Conservation (phyloP, 1,139 yeast species). For the Suhomyces choctaworum region DNA sequence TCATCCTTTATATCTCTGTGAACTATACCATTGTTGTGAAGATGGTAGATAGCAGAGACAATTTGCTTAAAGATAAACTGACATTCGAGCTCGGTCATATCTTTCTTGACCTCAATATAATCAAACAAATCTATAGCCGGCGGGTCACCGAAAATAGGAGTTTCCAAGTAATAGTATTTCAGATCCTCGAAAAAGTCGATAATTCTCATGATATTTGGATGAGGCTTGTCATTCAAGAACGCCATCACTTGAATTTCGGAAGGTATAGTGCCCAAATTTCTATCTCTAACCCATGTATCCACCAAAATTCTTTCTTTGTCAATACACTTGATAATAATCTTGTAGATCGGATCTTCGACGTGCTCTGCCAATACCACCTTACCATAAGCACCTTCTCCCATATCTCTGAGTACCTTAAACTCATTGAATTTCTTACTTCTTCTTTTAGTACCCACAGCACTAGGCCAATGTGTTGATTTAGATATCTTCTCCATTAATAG, state of each 20-base stretch:
- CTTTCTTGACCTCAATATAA: constrained; percentile 77
- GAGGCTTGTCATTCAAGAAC: constrained; percentile 69
- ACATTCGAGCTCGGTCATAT: constrained; percentile 77
- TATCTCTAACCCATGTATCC: constrained; percentile 95
- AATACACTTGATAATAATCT: constrained; percentile 81
- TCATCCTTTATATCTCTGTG: constrained; percentile 97
- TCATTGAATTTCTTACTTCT: constrained; percentile 70
- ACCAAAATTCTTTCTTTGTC: constrained; percentile 90
- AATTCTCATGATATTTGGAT: constrained; percentile 81
- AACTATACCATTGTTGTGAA: constrained; percentile 83
- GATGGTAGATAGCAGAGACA: constrained; percentile 72
- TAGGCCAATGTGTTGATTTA: constrained; percentile 52
- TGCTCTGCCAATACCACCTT: constrained; percentile 82
- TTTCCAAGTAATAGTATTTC: constrained; percentile 83
- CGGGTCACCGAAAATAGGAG: constrained; percentile 83
- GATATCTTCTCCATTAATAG: constrained; percentile 35
- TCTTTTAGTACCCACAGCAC: constrained; percentile 56
- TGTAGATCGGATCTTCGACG: constrained; percentile 59
- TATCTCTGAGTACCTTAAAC: constrained; percentile 65
- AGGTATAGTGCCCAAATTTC: constrained; percentile 88
- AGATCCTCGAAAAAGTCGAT: constrained; percentile 92
- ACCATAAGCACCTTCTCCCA: constrained; percentile 98
- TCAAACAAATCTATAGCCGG: constrained; percentile 94
- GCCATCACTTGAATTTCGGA: constrained; percentile 93
- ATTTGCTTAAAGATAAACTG: constrained; percentile 77